Evolutionary conservation across 768 basidiomycete species (phyloP), one percentile per base, ranked within the genome.

Genomic region (Porpolomopsis calyptriformis): DNA sequence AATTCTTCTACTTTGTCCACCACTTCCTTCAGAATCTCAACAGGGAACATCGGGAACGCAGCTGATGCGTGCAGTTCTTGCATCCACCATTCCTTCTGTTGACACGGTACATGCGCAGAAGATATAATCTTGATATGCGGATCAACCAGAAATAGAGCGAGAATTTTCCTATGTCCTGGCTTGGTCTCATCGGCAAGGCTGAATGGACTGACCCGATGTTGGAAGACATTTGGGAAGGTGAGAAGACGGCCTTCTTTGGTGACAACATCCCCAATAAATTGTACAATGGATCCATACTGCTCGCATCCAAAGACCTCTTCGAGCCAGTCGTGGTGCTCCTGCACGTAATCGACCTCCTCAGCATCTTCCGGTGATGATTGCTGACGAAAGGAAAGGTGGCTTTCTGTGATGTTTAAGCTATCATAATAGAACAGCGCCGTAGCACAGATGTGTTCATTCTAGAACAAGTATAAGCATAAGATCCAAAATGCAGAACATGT

Each of bases 151-250:
- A 68, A 70, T 18, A 72, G 60, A 2, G 60, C 63, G 10, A 71
- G 51, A 16, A 72, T 64, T 52, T 67, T 72, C 39, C 67, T 56
- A 44, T 66, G 57, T 2, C 68, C 71, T 2, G 63, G 64, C 42
- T 61, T 62, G 12, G 60, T 58, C 0, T 50, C 52, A 51, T 71
- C 65, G 2, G 40, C 48, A 16, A 71, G 61, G 20, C 54, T 47
- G 54, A 71, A 72, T 14, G 67, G 60, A 26, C 51, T 49, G 3
- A 72, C 65, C 19, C 55, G 61, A 49, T 72, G 68, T 45, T 70
- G 69, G 24, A 66, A 57, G 41, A 68, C 53, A 49, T 71, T 72
- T 1, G 70, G 70, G 52, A 69, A 72, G 0, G 63, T 64, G 34
- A 71, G 50, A 11, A 64, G 54, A 6, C 70, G 58, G 1, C 64